A percentile compares a stretch with the other conserved stretches of the same genome.
Evolutionary conservation across 192 early-diverging fungal species (phyloP).

Genomic region (Coemansia aciculifera): DNA sequence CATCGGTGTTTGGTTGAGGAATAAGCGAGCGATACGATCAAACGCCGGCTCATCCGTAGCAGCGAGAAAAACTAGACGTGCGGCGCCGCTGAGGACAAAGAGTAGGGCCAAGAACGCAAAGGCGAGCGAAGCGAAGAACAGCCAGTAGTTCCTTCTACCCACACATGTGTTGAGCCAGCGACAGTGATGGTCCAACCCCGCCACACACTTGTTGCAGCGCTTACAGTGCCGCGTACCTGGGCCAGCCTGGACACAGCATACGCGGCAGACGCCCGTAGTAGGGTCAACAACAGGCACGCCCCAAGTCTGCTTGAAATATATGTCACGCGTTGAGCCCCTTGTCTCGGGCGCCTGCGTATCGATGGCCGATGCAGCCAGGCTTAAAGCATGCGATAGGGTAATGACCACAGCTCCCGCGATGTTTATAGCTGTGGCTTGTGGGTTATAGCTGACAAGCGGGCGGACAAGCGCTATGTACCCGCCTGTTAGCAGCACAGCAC

Average conservation of each 20-base stretch:
- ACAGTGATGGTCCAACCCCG: conserved; percentile 30
- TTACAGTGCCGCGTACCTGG: conserved; percentile 52
- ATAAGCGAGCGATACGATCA: neutral
- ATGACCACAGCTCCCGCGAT: neutral
- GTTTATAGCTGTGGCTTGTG: neutral
- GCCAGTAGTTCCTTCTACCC: conserved; percentile 25
- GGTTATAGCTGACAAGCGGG: conserved; percentile 9
- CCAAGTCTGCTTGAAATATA: conserved; percentile 33
- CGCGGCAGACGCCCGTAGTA: conserved; percentile 29
- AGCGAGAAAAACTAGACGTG: conserved; percentile 25
- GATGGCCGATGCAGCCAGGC: conserved; percentile 22
- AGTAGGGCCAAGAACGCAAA: conserved; percentile 17
- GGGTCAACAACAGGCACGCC: conserved; percentile 40
- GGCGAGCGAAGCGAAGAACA: conserved; percentile 31
- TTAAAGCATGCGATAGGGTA: conserved; percentile 10
- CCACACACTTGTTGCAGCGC: conserved; percentile 56
- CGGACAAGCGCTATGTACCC: conserved; percentile 26
- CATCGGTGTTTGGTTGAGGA: neutral
- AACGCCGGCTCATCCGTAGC: conserved; percentile 17
- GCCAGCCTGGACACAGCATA: conserved; percentile 25
- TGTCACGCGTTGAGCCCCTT: conserved; percentile 8
- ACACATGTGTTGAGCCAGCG: conserved; percentile 48
- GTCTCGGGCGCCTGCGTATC: conserved; percentile 28
- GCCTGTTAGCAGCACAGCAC: conserved; percentile 15
- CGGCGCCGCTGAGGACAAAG: conserved; percentile 4